Percentiles rank a stretch among this genome's conserved stretches.
Evolutionary conservation across 306 rosid genomes (phyloP).

Genomic region (Begonia masoniana): DNA sequence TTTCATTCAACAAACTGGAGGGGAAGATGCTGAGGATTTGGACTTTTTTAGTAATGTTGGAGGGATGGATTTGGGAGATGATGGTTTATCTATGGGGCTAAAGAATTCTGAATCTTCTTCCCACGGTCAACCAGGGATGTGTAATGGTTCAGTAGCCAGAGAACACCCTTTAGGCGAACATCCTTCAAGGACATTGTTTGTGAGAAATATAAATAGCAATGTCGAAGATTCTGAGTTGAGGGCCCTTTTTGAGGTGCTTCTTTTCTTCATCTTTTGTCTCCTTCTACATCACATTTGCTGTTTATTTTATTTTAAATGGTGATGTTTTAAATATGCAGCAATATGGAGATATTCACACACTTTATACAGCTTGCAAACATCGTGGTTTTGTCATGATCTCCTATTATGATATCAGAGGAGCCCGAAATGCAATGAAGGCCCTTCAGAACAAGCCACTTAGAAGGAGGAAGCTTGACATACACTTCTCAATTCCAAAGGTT

Average conservation of each 20-base stretch:
- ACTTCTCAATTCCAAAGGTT: constrained; percentile 26
- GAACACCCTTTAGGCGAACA: constrained; percentile 36
- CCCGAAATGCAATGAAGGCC: constrained; percentile 26
- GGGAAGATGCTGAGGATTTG: constrained; percentile 27
- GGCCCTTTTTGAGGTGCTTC: constrained; percentile 30
- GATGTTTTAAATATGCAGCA: constrained; percentile 17
- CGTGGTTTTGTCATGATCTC: constrained; percentile 41
- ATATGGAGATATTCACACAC: constrained; percentile 27
- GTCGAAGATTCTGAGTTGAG: constrained; percentile 35
- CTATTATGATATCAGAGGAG: constrained; percentile 29
- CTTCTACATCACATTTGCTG: too few relatives aligned
- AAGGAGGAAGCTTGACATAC: constrained; percentile 29
- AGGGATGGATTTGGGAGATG: constrained; percentile 41
- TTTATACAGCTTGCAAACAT: constrained; percentile 35
- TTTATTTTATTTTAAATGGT: too few relatives aligned
- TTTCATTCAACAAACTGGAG: constrained; percentile 14
- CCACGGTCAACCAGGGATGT: constrained; percentile 11
- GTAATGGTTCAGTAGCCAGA: constrained; percentile 21
- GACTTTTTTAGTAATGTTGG: constrained; percentile 35
- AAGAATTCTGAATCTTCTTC: constrained; percentile 16
- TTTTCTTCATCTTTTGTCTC: background rate
- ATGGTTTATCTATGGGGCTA: constrained; percentile 16
- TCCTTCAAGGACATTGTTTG: constrained; percentile 36
- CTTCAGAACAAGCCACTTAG: constrained; percentile 29
- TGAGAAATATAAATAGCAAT: constrained; percentile 35